Conservation (phyloP, 2,329 filamentous ascomycete species). For the Neopestalotiopsis rosae region DNA sequence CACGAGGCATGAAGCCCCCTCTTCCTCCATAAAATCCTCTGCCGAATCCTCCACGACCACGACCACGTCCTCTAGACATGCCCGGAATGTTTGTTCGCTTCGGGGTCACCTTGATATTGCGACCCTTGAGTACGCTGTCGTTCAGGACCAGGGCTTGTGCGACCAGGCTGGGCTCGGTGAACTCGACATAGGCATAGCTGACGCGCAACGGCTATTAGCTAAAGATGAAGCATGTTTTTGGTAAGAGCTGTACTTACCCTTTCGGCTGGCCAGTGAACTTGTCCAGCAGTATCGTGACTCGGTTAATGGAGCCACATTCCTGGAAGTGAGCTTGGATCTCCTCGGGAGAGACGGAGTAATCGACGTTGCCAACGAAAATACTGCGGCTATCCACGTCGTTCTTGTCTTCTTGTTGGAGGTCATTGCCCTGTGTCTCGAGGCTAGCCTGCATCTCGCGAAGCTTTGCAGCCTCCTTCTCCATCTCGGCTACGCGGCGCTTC, state of each 20-base stretch:
- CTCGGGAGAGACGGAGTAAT: conserved; percentile 95
- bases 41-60: conserved; percentile 54
- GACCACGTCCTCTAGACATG: conserved; percentile 78
- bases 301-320: conserved; percentile 95
- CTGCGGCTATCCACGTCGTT: conserved; percentile 94
- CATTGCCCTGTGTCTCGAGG: conserved; percentile 83
- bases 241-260: conserved; percentile 67
- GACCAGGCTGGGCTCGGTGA: conserved; percentile 90
- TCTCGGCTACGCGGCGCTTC: conserved; percentile 86
- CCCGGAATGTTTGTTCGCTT: conserved; percentile 97
- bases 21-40: conserved; percentile 59
- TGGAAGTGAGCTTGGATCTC: conserved; percentile 99
- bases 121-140: conserved; percentile 92
- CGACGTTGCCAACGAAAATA: conserved; percentile 98
- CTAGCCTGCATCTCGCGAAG: conserved; percentile 85
- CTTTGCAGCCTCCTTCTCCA: conserved; percentile 89
- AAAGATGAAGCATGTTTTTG: conserved; percentile 11
- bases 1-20: conserved; percentile 53
- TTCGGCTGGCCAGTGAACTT: conserved; percentile 99
- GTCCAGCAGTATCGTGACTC: conserved; percentile 95
- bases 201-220: conserved; percentile 6
- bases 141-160: conserved; percentile 94
- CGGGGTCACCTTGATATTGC: conserved; percentile 92
- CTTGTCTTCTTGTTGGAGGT: conserved; percentile 81
- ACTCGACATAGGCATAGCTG: conserved; percentile 99